Base-by-base conservation (phyloP, 257 asterid genomes). In the Leonotis leonurus region DNA sequence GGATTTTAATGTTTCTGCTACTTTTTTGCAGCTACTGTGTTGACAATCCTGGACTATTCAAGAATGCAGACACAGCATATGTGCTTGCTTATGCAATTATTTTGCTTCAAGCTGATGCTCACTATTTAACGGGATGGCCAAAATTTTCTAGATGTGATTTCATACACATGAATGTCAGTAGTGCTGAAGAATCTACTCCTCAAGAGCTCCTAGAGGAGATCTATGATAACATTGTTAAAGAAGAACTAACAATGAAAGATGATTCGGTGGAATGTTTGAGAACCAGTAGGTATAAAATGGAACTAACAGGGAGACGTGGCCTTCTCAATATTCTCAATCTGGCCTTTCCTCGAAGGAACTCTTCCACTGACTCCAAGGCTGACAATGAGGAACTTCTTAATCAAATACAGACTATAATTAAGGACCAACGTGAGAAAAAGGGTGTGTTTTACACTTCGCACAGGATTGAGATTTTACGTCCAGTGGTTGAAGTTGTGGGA, bases 81-180 rank as follows among this genome's bases (percentile, higher is more conserved):
- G 91, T 89, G 72, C 94, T 93, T 63, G 97, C 95, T 46, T 89
- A 89, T 84, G 90, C 97, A 33, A 83, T 84, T 78, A 83, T 93
- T 66, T 76, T 89, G 96, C 80, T 93, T 75, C 86, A 82, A 58
- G 81, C 96, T 55, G 95, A 87, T 84, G 91, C 92, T 75, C 95
- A 89, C 78, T 79, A 80, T 76, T 93, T 90, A 51, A 80, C 73
- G 84, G 89, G 80, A 71, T 80, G 87, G 87, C 90, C 83, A 17
- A 89, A 87, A 85, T 82, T 89, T 92, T 93, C 99, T 1, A 93
- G 80, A 86, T 79, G 77, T 77, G 99, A 90, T 71, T 93, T 93
- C 70, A 43, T 85, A 63, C 79, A 84, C 69, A 74, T 93, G 67
- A 89, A 79, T 75, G 61, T 82, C 48, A 68, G 83, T 79, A 87